A percentile compares a stretch with the other conserved stretches of the same genome.
These are phyloP conservation scores for Pichia sp. DNA, from an alignment of 1,139 yeast species.

Conservation along the genomic window DNA sequence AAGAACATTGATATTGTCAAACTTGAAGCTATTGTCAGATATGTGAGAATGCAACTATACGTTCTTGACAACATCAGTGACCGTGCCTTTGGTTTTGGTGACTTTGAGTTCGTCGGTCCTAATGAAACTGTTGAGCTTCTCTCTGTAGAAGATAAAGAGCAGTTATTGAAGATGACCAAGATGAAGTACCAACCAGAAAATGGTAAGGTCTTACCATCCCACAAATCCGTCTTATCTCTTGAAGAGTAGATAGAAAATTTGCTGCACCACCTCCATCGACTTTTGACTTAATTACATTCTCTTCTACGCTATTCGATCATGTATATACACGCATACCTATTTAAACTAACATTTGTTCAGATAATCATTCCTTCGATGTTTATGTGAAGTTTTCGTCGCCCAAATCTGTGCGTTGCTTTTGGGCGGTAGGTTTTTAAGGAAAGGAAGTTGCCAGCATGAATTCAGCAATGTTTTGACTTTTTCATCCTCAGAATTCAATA, in stretches of 20 bases:
- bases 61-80: constrained; percentile 81
- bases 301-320: too few species aligned
- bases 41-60: constrained; percentile 82
- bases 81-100: constrained; percentile 88
- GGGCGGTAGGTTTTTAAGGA: too few species aligned
- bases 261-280: too few species aligned
- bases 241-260: too few species aligned
- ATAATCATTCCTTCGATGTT: too few species aligned
- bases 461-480: background rate
- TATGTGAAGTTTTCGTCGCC: too few species aligned
- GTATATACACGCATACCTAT: too few species aligned
- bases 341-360: too few species aligned
- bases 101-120: constrained; percentile 81
- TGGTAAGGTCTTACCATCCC: constrained; percentile 50
- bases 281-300: too few species aligned
- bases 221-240: constrained; percentile 53
- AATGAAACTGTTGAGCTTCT: constrained; percentile 69
- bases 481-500: too few species aligned
- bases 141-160: constrained; percentile 52
- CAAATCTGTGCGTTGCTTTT: too few species aligned
- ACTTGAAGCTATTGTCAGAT: constrained; percentile 80
- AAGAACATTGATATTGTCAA: constrained; percentile 76
- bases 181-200: constrained; percentile 37
- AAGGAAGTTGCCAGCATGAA: too few species aligned
- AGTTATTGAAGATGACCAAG: constrained; percentile 29